Base-by-base conservation (phyloP, 441 rosid genomes). In the Jatropha podagrica region DNA sequence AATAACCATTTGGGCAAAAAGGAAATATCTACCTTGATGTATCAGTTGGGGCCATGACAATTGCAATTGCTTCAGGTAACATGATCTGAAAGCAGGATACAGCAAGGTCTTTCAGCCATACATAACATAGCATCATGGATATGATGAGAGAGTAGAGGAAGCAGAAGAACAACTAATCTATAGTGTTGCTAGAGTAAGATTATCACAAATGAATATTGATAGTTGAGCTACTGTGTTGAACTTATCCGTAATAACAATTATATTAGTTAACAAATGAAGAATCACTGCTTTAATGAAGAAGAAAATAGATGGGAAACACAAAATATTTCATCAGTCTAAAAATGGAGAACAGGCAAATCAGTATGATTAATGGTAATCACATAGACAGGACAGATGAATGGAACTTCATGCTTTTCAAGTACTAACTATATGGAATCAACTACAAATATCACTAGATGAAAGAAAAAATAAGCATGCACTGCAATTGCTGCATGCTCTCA, bases 31-130 rank as follows among this genome's bases (percentile, higher is more conserved):
- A 89, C 94, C 96, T 90, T 74, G 95, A 84, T 62, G 81, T 71
- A 79, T 94, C 98, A 46, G 94, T 92, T 10, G 98, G 95, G 27
- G 99, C 99, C 98, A 94, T 94, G 62, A 94, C 97, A 27, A 94
- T 88, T 40, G 98, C 96, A n/a, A 96, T 77, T 79, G 99, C 97
- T 84, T 94, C 99, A 14, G 98, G 96, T 68, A 96, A 74, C 97
- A 96, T 96, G 79, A 96, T 91, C 98, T 94, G 75, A 20, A 69
- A 71, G 52, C 38, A 77, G 26, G 48, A 51, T 49, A 78, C n/a
- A 59, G 65, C 65, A 66, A 15, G 69, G 38, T 48, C 38, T 3
- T 20, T 66, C 61, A 74, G 78, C 67, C 65, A 54, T 23, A 49
- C 4, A 3, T 12, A 14, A 40, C 2, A n/a, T 58, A 17, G 44